These are phyloP conservation scores for Chlorella sp. DNA, from an alignment of 139 green algal genomes.

Conservation along the genomic window DNA sequence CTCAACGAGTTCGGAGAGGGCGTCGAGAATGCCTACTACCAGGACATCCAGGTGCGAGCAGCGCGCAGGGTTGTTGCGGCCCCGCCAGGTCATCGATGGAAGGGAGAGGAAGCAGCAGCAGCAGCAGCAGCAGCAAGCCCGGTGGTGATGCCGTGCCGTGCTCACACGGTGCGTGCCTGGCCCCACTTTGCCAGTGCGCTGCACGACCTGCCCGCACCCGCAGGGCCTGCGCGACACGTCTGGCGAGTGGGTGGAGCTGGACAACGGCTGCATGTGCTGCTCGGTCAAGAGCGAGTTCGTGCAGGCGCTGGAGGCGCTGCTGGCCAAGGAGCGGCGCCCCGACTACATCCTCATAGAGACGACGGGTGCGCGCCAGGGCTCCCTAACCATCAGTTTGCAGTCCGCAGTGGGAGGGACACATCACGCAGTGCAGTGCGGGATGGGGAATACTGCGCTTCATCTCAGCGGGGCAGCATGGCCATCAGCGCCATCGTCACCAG, in stretches of 20 bases:
- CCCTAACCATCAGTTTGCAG: no score
- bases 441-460: no score
- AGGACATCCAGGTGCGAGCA: slow-evolving; percentile 9
- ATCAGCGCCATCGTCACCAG: no score
- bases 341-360: slow-evolving; percentile 92
- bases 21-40: slow-evolving; percentile 17
- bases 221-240: slow-evolving; percentile 7
- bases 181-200: no score
- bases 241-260: slow-evolving; percentile 87
- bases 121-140: no score
- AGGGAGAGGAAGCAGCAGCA: no score
- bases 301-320: slow-evolving; percentile 29
- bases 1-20: slow-evolving; percentile 39
- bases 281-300: slow-evolving; percentile 91
- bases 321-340: slow-evolving; percentile 14
- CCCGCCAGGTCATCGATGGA: no score
- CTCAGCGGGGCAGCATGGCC: no score
- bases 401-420: no score
- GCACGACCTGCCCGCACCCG: not conserved
- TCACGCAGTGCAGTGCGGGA: no score
- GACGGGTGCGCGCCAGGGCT: slow-evolving; percentile 52
- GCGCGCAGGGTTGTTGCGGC: not conserved
- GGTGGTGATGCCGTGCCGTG: no score
- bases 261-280: slow-evolving; percentile 98
- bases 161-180: no score